Percentiles rank a stretch among this genome's conserved stretches.
Evolutionary conservation across 73 alveolate species (phyloP).

Genomic region (Symbiodinium natans): DNA sequence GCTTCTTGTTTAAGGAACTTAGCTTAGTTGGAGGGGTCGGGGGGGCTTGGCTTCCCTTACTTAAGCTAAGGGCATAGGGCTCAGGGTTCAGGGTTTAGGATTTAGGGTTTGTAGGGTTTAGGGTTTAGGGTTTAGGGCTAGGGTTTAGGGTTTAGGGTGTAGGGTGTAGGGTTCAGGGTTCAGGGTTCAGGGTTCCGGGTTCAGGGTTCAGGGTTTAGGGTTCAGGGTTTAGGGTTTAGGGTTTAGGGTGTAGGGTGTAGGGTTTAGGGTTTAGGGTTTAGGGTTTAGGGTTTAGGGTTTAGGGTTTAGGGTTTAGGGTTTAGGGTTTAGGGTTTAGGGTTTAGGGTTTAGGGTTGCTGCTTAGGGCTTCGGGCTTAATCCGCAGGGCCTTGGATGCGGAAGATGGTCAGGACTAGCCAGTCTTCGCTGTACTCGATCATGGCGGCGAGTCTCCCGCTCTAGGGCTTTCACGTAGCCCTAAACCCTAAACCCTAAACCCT

Average conservation of each 20-base stretch:
- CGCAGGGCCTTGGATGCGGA: slow-evolving; percentile 26
- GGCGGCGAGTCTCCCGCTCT: neutral
- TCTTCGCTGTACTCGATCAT: slow-evolving; percentile 83
- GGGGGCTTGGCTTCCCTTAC: too few relatives aligned
- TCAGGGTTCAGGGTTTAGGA: too few relatives aligned
- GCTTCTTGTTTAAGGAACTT: too few relatives aligned
- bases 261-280: neutral
- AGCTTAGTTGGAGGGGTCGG: too few relatives aligned
- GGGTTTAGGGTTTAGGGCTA: too few relatives aligned
- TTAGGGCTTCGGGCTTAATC: neutral
- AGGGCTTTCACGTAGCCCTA: neutral
- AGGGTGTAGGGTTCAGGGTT: too few relatives aligned
- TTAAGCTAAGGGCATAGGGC: too few relatives aligned
- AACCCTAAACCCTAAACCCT: neutral
- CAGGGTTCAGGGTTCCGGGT: too few relatives aligned
- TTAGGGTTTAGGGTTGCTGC: neutral
- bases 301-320: neutral
- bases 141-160: too few relatives aligned
- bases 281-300: neutral
- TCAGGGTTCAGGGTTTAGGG: too few relatives aligned
- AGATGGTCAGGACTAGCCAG: slow-evolving; percentile 50
- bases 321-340: neutral
- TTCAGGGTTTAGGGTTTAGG: neutral
- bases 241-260: neutral
- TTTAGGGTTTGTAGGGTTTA: too few relatives aligned